Base-by-base conservation (phyloP, 257 asterid genomes). In the Catharanthus roseus region DNA sequence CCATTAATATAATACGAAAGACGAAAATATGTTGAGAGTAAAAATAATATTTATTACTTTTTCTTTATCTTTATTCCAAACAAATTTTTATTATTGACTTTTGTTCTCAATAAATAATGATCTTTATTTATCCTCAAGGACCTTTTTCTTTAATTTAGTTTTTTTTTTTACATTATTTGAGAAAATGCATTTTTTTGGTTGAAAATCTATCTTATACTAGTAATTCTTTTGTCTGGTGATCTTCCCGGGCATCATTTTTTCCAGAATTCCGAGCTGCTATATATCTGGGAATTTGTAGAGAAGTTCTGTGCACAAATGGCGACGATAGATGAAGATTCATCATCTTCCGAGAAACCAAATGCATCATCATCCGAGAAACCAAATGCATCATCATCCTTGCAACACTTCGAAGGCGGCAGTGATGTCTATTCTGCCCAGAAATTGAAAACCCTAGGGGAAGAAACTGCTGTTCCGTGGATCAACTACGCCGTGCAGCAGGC, bases 401-500 rank as follows among this genome's bases (percentile, higher is more conserved):
- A 31, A 65, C 62, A 31, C 6, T 44, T 0, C 10, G 58, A 58
- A 39, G 68, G 55, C 57, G 33, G 45, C 28, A 34, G 36, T 1
- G 33, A 38, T 31, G 24, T 69, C 38, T 42, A 68, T 10, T 68
- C 57, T 12, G 58, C 56, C 31, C 77, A 74, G 47, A 70, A 75
- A 51, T 77, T 77, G 28, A 67, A 69, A 74, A 19, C 81, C 74
- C 68, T 69, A 28, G 84, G 57, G 26, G 69, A 77, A 50, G 67
- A 62, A 26, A 21, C 71, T 45, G n/a, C 70, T 33, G 64, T 76
- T 49, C 90, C 89, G 9, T 92, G 89, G 95, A 58, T 83, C 69
- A 91, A 84, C n/a, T 82, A 89, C 77, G 91, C 88, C 26, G 73
- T 87, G 75, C 84, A 89, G 79, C 97, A 87, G 75, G 97, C 96